Conservation (phyloP, 345 rosid genomes). For the Salix caprea region DNA sequence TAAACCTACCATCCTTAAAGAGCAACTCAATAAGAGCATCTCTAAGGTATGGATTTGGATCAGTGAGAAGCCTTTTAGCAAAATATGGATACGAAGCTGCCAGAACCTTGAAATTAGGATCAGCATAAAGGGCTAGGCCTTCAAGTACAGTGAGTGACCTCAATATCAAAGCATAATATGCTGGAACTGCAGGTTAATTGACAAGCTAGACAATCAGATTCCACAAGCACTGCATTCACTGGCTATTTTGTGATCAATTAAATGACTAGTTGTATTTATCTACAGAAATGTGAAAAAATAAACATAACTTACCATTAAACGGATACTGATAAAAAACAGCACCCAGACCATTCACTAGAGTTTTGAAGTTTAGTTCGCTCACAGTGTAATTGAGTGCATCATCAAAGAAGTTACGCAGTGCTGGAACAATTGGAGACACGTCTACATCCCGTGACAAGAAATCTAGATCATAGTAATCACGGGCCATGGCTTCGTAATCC, state of each 20-base stretch:
- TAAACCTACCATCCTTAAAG: conserved; percentile 90
- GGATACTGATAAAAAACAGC: conserved; percentile 87
- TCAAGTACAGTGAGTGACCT: conserved; percentile 96
- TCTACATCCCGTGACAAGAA: conserved; percentile 86
- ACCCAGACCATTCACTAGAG: conserved; percentile 89
- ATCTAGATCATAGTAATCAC: conserved; percentile 81
- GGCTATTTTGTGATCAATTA: background rate
- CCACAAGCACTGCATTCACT: background rate
- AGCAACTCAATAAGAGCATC: conserved; percentile 95
- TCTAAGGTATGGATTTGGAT: conserved; percentile 90
- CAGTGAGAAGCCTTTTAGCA: conserved; percentile 97
- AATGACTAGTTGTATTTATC: background rate
- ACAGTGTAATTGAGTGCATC: conserved; percentile 90
- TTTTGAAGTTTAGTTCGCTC: conserved; percentile 88
- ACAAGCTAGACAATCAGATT: conserved; percentile 15
- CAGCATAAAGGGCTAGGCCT: conserved; percentile 86
- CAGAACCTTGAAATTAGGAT: conserved; percentile 89
- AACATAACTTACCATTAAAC: conserved; percentile 53
- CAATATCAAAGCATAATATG: conserved; percentile 88
- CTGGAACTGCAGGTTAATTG: conserved; percentile 63
- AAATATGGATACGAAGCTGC: conserved; percentile 97
- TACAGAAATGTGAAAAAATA: background rate
- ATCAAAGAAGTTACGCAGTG: conserved; percentile 78
- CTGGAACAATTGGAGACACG: conserved; percentile 88
- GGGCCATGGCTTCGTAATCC: conserved; percentile 98